Evolutionary conservation across 2,329 filamentous ascomycete species (phyloP).

Genomic region (Spiromastix sp.): DNA sequence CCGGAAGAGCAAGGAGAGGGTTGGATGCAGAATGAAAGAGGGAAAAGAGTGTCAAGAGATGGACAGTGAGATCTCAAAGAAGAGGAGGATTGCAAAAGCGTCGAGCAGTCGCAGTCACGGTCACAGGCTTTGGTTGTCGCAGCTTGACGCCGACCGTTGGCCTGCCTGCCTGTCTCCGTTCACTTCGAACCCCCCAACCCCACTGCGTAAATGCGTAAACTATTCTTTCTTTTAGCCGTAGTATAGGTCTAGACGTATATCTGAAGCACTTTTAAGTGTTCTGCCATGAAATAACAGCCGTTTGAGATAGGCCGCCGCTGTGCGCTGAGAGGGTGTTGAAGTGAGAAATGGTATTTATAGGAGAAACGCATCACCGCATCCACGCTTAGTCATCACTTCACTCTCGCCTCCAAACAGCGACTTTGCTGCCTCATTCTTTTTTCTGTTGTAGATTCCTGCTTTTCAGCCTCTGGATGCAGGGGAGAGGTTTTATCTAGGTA

Average conservation of each 20-base stretch:
- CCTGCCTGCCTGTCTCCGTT: not conserved
- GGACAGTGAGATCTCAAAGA: conserved; percentile 8
- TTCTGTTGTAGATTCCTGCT: too few species aligned
- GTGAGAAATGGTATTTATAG: conserved; percentile 14
- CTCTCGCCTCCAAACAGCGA: too few species aligned
- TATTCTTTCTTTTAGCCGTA: too few species aligned
- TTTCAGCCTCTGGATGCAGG: too few species aligned
- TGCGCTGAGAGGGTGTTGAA: conserved; percentile 10
- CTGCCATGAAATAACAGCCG: conserved; percentile 2
- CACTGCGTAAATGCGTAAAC: too few species aligned
- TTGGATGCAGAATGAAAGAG: not conserved
- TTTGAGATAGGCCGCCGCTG: conserved; percentile 4
- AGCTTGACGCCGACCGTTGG: too few species aligned
- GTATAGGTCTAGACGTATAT: conserved; percentile 2
- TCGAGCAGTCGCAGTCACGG: too few species aligned
- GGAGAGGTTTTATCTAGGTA: too few species aligned
- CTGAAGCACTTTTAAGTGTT: conserved; percentile 3
- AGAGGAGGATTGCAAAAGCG: too few species aligned
- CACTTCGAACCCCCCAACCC: not conserved
- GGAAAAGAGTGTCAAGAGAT: conserved; percentile 1
- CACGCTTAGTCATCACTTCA: conserved; percentile 11
- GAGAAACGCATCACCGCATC: conserved; percentile 8
- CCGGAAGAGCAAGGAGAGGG: too few species aligned
- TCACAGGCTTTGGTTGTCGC: too few species aligned
- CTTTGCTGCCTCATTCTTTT: too few species aligned